Evolutionary conservation across 2,329 filamentous ascomycete genomes (phyloP).

Genomic region (Myriosclerotinia duriaeana): DNA sequence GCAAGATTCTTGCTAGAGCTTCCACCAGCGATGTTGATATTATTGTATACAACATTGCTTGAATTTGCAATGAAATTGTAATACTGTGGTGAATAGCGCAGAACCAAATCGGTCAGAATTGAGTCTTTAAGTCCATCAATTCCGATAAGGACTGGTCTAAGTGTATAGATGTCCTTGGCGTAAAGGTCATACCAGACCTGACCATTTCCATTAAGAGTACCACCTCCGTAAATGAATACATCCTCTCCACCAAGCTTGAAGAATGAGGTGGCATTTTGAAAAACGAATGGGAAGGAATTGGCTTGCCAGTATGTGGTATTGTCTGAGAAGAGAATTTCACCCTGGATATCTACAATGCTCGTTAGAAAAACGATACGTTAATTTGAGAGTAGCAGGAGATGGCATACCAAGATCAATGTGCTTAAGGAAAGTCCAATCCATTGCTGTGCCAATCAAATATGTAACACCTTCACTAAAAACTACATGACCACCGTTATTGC

Average conservation of each 20-base stretch:
- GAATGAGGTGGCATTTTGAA: conserved; percentile 66
- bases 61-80: conserved; percentile 67
- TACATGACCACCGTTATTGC: conserved; percentile 62
- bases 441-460: conserved; percentile 62
- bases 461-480: conserved; percentile 52
- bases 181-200: conserved; percentile 61
- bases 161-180: conserved; percentile 54
- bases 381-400: background rate
- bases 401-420: conserved; percentile 58
- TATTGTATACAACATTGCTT: conserved; percentile 61
- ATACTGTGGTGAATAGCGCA: conserved; percentile 59
- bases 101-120: conserved; percentile 57
- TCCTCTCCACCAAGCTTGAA: conserved; percentile 65
- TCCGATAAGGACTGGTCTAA: conserved; percentile 59
- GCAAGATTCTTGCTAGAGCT: conserved; percentile 54
- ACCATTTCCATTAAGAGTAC: conserved; percentile 62
- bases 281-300: conserved; percentile 62
- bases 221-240: conserved; percentile 67
- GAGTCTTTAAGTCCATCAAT: conserved; percentile 57
- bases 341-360: conserved; percentile 51
- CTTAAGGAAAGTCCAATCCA: conserved; percentile 64
- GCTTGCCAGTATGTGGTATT: conserved; percentile 69
- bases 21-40: conserved; percentile 59
- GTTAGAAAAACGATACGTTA: background rate
- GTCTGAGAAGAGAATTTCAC: conserved; percentile 61